Evolutionary conservation across 2,329 filamentous ascomycete species (phyloP).

Genomic region (Cladophialophora immunda): DNA sequence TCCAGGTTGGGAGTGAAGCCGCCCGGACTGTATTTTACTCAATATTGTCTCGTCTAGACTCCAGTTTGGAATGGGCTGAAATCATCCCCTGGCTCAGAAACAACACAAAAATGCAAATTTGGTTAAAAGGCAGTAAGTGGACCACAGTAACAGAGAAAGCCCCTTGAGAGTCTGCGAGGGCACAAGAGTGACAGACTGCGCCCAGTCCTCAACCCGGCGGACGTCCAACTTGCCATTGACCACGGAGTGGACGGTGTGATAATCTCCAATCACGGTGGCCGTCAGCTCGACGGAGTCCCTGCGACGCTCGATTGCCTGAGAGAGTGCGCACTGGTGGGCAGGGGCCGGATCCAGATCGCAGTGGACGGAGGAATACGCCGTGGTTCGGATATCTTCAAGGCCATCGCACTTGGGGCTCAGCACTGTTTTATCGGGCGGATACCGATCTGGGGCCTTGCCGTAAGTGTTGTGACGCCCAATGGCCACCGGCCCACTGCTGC

Average conservation of each 20-base stretch:
- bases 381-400: slow-evolving; percentile 49
- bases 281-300: slow-evolving; percentile 34
- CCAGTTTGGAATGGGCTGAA: slow-evolving; percentile 58
- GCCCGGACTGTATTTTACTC: neutral
- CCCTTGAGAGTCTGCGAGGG: no score
- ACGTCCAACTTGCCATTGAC: slow-evolving; percentile 32
- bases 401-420: slow-evolving; percentile 46
- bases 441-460: slow-evolving; percentile 45
- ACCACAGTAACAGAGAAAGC: neutral
- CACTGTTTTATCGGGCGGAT: slow-evolving; percentile 47
- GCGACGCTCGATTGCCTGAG: slow-evolving; percentile 30
- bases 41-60: slow-evolving; percentile 45
- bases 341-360: slow-evolving; percentile 21
- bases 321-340: slow-evolving; percentile 38
- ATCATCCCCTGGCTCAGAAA: slow-evolving; percentile 60
- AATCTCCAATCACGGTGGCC: slow-evolving; percentile 33
- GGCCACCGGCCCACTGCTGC: neutral
- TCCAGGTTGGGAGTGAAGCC: no score
- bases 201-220: slow-evolving; percentile 26
- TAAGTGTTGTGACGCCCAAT: neutral
- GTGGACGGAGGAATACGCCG: slow-evolving; percentile 46
- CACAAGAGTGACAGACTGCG: no score
- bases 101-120: slow-evolving; percentile 43
- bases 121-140: slow-evolving; percentile 36
- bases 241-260: slow-evolving; percentile 31